Evolutionary conservation across 192 early-diverging fungal genomes (phyloP), one percentile per base, ranked within the genome.

Genomic region (Coemansia sp.): DNA sequence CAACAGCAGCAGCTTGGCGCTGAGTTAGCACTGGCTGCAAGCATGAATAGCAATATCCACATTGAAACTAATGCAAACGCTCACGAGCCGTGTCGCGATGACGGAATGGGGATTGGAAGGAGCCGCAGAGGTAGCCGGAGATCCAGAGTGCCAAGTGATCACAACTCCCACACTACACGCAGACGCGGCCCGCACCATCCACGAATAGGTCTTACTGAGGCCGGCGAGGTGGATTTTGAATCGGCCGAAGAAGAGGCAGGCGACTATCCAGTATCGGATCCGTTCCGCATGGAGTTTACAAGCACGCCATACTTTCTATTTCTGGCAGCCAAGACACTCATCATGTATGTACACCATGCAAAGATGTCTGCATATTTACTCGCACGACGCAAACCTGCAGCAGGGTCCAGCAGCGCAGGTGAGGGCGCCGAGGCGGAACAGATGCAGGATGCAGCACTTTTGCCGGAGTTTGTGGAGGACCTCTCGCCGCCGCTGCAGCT

Each of bases 261-360:
- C 10, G 26, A 48, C 2, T 65, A 28, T 31, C 59, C 57, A 7
- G 60, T 28, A 23, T 54, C 53, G 21, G 73, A 74, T 21, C 79
- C 79, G 16, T 82, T 76, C 74, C 73, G 74, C 56, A 68, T 67
- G 67, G 73, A 82, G 70, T 67, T 76, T 19, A 28, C 60, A 6
- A 59, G 60, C 73, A 76, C 73, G 6, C 34, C 73, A 52, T 82
- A 82, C 67, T 82, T 58, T 57, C 41, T 82, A 7, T 82, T 82
- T 59, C 58, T 82, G 54, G 79, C 79, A 0, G 74, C 79, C 24
- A 82, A 82, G 70, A 70, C 79, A 3, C 67, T 82, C 50, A 82
- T 82, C 70, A 82, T 82, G 79, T 76, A 82, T 38, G 56, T 76
- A 60, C 74, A 82, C 74, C 79, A 76, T 44, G 71, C 78, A 28